Conservation (phyloP, 352 stramenopile genomes). For the Ophiocytium majus region DNA sequence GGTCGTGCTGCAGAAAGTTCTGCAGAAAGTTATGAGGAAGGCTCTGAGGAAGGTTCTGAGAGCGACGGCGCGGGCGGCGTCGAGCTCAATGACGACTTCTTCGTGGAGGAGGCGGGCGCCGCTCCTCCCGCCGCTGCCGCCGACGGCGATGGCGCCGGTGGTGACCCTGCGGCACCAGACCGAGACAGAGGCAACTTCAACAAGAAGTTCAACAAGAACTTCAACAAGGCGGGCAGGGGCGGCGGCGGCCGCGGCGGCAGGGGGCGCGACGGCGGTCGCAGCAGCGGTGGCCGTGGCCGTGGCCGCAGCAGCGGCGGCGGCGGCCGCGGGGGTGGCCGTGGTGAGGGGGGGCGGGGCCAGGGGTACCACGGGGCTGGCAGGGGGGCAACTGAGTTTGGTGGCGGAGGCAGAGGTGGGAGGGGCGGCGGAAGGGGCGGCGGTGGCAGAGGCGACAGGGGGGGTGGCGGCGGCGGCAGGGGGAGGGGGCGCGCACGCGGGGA, state of each 20-base stretch:
- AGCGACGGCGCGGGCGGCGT: not conserved
- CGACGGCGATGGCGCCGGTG: not conserved
- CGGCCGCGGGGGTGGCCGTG: not conserved
- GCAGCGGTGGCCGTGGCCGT: not conserved
- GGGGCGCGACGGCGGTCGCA: too few relatives aligned
- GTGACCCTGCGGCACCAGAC: too few relatives aligned
- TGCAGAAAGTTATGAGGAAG: too few relatives aligned
- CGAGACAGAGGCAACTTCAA: too few relatives aligned
- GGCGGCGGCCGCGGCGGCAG: not conserved
- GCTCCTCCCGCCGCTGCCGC: not conserved
- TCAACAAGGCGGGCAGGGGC: not conserved
- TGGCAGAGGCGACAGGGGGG: not conserved
- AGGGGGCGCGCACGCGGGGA: not conserved
- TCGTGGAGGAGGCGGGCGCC: not conserved
- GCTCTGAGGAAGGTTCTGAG: too few relatives aligned
- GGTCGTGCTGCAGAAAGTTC: too few relatives aligned
- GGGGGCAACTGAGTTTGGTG: not conserved
- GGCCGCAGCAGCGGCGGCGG: not conserved
- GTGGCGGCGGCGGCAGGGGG: not conserved
- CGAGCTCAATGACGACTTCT: slow-evolving; percentile 11
- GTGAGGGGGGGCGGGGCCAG: too few relatives aligned
- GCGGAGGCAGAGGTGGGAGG: not conserved
- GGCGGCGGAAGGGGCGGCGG: not conserved
- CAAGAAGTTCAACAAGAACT: too few relatives aligned
- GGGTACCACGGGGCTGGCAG: too few relatives aligned